Conservation (phyloP, 208 protist species). For the Leishmania amazonensis region DNA sequence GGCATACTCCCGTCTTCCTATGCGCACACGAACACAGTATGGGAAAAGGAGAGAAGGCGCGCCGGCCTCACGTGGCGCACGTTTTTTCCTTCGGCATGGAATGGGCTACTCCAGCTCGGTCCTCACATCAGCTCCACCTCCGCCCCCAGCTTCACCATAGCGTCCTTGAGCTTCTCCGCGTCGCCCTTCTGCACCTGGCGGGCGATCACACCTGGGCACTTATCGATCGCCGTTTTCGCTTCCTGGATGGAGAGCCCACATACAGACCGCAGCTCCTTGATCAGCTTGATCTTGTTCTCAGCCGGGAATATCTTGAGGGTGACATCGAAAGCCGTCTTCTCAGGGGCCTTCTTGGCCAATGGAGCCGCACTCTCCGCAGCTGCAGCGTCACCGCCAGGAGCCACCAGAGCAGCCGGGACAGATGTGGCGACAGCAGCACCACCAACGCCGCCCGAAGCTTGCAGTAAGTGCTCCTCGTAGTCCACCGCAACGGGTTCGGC, state of each 20-base stretch:
- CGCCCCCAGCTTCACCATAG: conserved; percentile 68
- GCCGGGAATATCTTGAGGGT: conserved; percentile 70
- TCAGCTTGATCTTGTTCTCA: conserved; percentile 84
- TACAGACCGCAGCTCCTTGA: conserved; percentile 81
- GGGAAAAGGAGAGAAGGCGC: not conserved
- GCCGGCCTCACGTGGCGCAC: not conserved
- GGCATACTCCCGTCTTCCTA: not conserved
- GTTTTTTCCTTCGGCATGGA: not conserved
- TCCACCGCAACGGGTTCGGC: conserved; percentile 22
- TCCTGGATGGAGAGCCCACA: conserved; percentile 69
- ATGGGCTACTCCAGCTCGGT: not conserved
- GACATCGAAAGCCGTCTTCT: conserved; percentile 67
- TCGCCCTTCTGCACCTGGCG: conserved; percentile 69
- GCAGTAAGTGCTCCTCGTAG: conserved; percentile 74
- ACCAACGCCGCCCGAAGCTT: conserved; percentile 53
- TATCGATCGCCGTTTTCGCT: conserved; percentile 82
- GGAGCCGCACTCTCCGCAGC: conserved; percentile 19
- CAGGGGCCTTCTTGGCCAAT: conserved; percentile 54
- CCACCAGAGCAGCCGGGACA: not conserved
- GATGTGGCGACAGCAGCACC: conserved; percentile 13
- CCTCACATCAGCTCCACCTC: conserved; percentile 75
- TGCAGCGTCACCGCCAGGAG: conserved; percentile 1
- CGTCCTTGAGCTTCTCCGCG: conserved; percentile 75
- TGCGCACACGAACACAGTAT: not conserved
- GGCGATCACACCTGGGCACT: conserved; percentile 74